Percentiles rank a stretch among this genome's conserved stretches.
Conservation (phyloP, 164 flowering plant species). For the Taxillus chinensis region DNA sequence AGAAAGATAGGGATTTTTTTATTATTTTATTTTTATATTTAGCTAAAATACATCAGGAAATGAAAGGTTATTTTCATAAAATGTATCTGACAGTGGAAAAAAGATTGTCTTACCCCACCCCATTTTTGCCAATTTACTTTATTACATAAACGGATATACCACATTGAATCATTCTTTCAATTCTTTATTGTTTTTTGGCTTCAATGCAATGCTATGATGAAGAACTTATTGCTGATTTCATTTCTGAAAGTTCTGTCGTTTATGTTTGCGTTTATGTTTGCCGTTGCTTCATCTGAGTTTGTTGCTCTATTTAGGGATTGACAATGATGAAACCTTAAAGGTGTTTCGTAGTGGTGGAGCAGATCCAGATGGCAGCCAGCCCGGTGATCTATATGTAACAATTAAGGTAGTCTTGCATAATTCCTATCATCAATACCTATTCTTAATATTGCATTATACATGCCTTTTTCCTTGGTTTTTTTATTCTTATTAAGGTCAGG, state of each 20-base stretch:
- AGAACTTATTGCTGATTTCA: not conserved
- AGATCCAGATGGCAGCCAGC: constrained; percentile 90
- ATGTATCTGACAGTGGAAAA: too few species aligned
- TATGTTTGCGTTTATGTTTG: not conserved
- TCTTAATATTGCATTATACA: constrained; percentile 1
- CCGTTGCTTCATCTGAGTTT: not conserved
- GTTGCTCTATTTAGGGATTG: constrained; percentile 53
- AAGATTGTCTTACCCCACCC: too few species aligned
- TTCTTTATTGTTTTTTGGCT: too few species aligned
- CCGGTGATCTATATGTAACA: constrained; percentile 86
- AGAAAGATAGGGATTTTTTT: too few species aligned
- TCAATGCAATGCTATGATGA: too few species aligned
- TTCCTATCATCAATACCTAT: not conserved
- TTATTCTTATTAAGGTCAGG: constrained; percentile 37
- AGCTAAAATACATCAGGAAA: too few species aligned
- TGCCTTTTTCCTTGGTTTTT: not conserved
- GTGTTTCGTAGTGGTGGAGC: constrained; percentile 74
- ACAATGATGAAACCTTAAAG: constrained; percentile 60
- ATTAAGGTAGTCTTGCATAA: constrained; percentile 40
- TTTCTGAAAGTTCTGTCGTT: not conserved
- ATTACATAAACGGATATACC: too few species aligned
- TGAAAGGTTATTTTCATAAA: too few species aligned
- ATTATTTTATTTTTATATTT: too few species aligned
- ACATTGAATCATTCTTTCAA: too few species aligned
- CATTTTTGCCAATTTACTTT: too few species aligned